phyloP scores from a whole-genome alignment of 1,139 yeast species.

The Suhomyces coccinellae region DNA sequence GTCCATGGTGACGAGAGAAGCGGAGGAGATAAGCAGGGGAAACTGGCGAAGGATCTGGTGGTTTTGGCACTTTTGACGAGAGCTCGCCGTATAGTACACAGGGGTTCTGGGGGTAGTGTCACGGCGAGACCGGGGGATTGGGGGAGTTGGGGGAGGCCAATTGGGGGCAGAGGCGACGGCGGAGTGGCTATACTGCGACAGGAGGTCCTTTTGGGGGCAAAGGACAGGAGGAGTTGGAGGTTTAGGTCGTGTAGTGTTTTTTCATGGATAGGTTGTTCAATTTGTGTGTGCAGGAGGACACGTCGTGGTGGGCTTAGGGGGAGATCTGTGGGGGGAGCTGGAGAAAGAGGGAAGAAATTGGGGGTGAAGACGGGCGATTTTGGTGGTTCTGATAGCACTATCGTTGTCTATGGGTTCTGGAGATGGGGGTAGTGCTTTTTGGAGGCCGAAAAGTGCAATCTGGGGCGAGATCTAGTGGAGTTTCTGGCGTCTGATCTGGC shows the following conservation, averaged over 20 bases:
- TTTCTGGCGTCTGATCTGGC: too few species aligned
- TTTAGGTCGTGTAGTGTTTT: constrained; percentile 3
- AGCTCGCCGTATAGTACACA: constrained; percentile 3
- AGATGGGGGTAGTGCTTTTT: neutral
- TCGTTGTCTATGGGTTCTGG: neutral
- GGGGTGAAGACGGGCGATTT: neutral
- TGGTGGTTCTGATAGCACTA: neutral
- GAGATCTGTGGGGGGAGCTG: neutral
- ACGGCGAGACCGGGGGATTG: neutral
- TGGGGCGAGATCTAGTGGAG: too few species aligned
- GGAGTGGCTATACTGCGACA: neutral
- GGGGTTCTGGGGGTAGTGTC: neutral
- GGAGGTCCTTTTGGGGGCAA: neutral
- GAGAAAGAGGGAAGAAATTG: neutral
- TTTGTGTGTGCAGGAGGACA: constrained; percentile 14
- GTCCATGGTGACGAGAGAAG: constrained; percentile 21
- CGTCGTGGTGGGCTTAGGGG: constrained; percentile 8
- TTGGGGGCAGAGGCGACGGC: neutral
- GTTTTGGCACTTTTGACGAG: constrained; percentile 3
- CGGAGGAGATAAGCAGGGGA: neutral
- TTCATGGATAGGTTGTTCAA: constrained; percentile 9
- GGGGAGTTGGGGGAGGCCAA: neutral
- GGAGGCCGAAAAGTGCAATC: neutral
- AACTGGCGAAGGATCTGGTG: neutral
- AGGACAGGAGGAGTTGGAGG: neutral